Conservation (phyloP, 495 filamentous ascomycete genomes). For the Pyronema omphalodes region DNA sequence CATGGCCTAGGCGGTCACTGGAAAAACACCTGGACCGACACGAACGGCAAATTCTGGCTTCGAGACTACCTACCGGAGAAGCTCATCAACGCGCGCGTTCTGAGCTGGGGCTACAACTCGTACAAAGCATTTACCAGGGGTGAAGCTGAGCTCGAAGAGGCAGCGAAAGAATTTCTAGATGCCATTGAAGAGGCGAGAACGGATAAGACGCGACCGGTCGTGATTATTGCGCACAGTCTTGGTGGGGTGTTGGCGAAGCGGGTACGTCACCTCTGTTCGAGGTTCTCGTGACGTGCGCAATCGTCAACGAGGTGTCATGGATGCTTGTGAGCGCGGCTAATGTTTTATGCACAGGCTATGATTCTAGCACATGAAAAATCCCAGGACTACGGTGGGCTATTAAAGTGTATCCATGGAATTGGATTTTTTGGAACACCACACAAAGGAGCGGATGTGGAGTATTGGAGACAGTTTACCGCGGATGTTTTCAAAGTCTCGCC, state of each 20-base stretch:
- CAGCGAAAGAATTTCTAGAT: slow-evolving; percentile 24
- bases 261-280: slow-evolving; percentile 2
- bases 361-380: not conserved
- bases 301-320: not conserved
- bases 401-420: slow-evolving; percentile 11
- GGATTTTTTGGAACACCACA: slow-evolving; percentile 4
- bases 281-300: not conserved
- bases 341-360: not conserved
- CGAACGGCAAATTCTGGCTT: slow-evolving; percentile 24
- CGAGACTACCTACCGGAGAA: slow-evolving; percentile 26
- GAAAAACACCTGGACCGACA: slow-evolving; percentile 20
- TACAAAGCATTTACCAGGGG: slow-evolving; percentile 23
- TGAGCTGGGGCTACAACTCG: slow-evolving; percentile 28
- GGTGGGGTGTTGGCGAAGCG: slow-evolving; percentile 19
- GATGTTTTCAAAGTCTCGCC: not conserved
- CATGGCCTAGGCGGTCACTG: slow-evolving; percentile 31
- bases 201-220: slow-evolving; percentile 9
- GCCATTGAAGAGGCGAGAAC: slow-evolving; percentile 2
- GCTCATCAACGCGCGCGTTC: slow-evolving; percentile 24
- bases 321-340: too few species aligned
- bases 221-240: slow-evolving; percentile 21
- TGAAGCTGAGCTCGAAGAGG: slow-evolving; percentile 23
- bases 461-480: not conserved
- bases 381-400: slow-evolving; percentile 6
- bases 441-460: not conserved